Base-by-base conservation (phyloP, 495 filamentous ascomycete species). In the Penicillium paxilli region DNA sequence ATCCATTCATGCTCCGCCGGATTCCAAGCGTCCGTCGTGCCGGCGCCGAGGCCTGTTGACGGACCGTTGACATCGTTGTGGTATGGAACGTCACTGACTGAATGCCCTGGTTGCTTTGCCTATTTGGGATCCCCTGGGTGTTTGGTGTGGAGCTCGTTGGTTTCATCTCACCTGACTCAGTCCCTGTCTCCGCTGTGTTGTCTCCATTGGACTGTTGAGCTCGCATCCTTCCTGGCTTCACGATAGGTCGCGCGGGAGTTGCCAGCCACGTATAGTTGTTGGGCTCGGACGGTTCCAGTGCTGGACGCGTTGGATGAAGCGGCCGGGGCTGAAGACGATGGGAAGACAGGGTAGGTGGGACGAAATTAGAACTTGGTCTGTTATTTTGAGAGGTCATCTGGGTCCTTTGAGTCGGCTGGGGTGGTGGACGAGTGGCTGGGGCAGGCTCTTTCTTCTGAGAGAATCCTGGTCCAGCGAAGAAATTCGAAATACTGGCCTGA, bases 1-100 rank as follows among this genome's bases (percentile, higher is more conserved):
- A 83, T 47, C 81, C 81, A 55, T 81, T 78, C 71, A 86, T 73
- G 49, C 77, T 83, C 46, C 83, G 73, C 47, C 83, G 75, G 48
- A 80, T 75, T 4, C 84, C 84, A 48, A 85, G 55, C n/a, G 82
- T 84, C 64, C 71, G 79, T 44, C 75, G 66, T 51, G 63, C 68
- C 24, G 64, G 52, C 11, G 55, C 55, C 24, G 66, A 40, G 21
- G 49, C 58, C 35, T 68, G 64, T 24, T 68, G 67, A 17, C 67
- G 62, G 19, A 74, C 53, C 65, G 62, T 78, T 25, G 72, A 70
- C 69, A 80, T 74, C 11, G 72, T 81, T 3, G 83, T 85, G 3
- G 69, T 78, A 62, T 85, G 80, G 51, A 77, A 79, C 45, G 76
- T 81, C 21, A 71, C 71, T 9, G 77, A 74, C 30, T 65, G 65